These are phyloP conservation scores for Dothistroma septosporum DNA, from an alignment of 2,329 filamentous ascomycete genomes.

Conservation along the genomic window DNA sequence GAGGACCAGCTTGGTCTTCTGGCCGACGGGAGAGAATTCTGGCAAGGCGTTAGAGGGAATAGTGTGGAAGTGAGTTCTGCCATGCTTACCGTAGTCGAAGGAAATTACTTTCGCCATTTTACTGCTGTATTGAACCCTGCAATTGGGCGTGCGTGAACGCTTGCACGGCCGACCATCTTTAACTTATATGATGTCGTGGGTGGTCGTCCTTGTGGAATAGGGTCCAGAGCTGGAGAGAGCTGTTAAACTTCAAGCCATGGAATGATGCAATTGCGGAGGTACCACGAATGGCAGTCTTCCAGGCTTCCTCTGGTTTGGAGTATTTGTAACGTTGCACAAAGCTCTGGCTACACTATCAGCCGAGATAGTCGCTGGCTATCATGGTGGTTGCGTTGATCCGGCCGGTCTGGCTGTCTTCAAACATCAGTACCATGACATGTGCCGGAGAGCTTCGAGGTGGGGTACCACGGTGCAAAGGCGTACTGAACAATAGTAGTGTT, in stretches of 20 bases:
- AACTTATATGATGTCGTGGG: background rate
- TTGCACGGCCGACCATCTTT: background rate
- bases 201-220: background rate
- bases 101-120: constrained; percentile 23
- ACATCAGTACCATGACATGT: background rate
- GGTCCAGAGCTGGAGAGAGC: constrained; percentile 2
- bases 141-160: background rate
- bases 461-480: background rate
- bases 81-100: constrained; percentile 28
- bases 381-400: background rate
- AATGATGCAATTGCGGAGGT: constrained; percentile 10
- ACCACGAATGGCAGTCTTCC: background rate
- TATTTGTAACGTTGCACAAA: background rate
- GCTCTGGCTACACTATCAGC: background rate
- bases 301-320: background rate
- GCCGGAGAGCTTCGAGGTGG: background rate
- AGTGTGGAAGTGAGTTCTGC: background rate
- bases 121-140: background rate
- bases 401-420: background rate
- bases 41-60: background rate
- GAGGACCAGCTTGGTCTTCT: constrained; percentile 29
- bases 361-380: background rate
- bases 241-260: constrained; percentile 3
- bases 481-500: background rate
- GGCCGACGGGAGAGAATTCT: constrained; percentile 30